phyloP scores from a whole-genome alignment of 805 yeast species.

The Ogataea allantospora region DNA sequence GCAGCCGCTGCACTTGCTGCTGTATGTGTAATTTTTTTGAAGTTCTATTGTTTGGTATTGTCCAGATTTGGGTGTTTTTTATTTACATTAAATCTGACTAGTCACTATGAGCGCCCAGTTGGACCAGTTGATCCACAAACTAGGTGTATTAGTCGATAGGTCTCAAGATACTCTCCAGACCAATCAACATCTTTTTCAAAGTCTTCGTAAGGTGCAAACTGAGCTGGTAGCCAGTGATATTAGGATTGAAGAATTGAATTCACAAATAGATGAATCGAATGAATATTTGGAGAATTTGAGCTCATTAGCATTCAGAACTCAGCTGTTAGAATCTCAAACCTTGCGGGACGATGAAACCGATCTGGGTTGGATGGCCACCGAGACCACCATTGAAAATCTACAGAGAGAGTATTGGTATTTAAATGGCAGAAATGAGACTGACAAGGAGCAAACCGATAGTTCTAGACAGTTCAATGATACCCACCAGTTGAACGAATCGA shows the following conservation, averaged over 20 bases:
- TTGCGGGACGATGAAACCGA: slow-evolving; percentile 32
- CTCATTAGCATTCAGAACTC: slow-evolving; percentile 33
- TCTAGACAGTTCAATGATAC: no score
- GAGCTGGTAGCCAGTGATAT: slow-evolving; percentile 21
- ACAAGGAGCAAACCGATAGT: not conserved
- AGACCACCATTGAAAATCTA: slow-evolving; percentile 45
- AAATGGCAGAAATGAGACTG: slow-evolving; percentile 6
- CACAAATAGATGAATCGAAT: slow-evolving; percentile 27
- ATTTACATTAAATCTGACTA: slow-evolving; percentile 11
- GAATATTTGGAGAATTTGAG: slow-evolving; percentile 33
- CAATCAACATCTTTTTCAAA: slow-evolving; percentile 18
- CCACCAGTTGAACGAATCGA: no score
- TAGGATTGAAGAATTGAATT: slow-evolving; percentile 23
- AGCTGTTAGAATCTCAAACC: slow-evolving; percentile 34
- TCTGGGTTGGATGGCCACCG: slow-evolving; percentile 44
- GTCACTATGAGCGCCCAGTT: slow-evolving; percentile 11
- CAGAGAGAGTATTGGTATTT: slow-evolving; percentile 40
- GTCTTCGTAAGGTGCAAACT: slow-evolving; percentile 19
- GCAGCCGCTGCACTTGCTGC: no score
- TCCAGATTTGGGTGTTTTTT: slow-evolving; percentile 12
- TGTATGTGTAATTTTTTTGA: not conserved
- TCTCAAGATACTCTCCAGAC: slow-evolving; percentile 16
- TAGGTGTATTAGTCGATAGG: slow-evolving; percentile 16
- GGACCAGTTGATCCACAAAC: slow-evolving; percentile 18
- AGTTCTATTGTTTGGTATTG: slow-evolving; percentile 8